Evolutionary conservation across 176 grass and related monocot species (phyloP).

Genomic region (Eleusine coracana): DNA sequence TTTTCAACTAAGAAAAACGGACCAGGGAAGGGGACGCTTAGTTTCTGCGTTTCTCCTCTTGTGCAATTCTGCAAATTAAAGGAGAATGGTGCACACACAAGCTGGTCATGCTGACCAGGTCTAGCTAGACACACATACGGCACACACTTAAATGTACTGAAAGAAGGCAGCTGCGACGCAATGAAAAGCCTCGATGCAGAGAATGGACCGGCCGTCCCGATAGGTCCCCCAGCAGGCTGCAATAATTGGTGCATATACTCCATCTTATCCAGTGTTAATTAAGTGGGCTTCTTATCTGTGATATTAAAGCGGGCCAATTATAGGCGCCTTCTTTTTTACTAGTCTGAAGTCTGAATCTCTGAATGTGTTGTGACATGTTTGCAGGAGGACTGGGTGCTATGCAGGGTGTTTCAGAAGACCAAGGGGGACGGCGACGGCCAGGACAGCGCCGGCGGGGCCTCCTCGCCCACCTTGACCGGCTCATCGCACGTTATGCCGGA

Average conservation of each 20-base stretch:
- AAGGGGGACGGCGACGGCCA: constrained; percentile 52
- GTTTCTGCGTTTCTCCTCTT: not conserved
- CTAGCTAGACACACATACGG: not conserved
- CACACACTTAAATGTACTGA: not conserved
- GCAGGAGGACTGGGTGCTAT: constrained; percentile 88
- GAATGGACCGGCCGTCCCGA: not conserved
- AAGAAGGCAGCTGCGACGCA: not conserved
- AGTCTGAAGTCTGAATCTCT: not conserved
- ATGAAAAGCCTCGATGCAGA: not conserved
- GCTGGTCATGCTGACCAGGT: not conserved
- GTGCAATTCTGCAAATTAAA: constrained; percentile 9
- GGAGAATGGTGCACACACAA: not conserved
- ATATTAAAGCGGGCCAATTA: not conserved
- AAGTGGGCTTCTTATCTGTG: not conserved
- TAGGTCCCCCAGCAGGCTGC: not conserved
- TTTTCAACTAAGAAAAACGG: not conserved
- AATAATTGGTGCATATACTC: not conserved
- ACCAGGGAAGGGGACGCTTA: not conserved
- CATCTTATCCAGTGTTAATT: not conserved
- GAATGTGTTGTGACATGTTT: not conserved
- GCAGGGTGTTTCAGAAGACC: constrained; percentile 69
- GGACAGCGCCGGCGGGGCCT: constrained; percentile 8
- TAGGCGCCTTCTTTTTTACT: not conserved
- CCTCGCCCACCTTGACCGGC: constrained; percentile 13
- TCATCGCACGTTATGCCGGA: constrained; percentile 10